Evolutionary conservation across 192 early-diverging fungal species (phyloP).

Genomic region (Gaertneriomyces sp.): DNA sequence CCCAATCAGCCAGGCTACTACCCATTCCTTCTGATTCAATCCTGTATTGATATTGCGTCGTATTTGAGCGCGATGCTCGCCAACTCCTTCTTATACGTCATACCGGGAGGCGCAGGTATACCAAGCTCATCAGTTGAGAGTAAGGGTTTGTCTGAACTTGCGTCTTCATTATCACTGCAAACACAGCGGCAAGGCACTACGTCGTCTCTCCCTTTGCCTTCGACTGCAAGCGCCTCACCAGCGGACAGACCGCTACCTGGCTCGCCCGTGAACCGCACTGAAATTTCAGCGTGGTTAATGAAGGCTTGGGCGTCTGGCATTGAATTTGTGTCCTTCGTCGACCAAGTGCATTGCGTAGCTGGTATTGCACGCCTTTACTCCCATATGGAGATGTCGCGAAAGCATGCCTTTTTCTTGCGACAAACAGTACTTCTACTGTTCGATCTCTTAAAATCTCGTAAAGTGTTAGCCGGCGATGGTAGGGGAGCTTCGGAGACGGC

Average conservation of each 20-base stretch:
- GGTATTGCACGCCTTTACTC: conserved; percentile 59
- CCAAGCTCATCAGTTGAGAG: conserved; percentile 17
- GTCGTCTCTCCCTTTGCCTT: conserved; percentile 10
- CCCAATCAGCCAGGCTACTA: conserved; percentile 33
- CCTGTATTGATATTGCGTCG: conserved; percentile 66
- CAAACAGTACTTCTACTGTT: conserved; percentile 47
- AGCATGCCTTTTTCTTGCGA: conserved; percentile 71
- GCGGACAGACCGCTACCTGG: conserved; percentile 38
- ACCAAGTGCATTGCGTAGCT: conserved; percentile 55
- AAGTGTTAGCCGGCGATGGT: no score
- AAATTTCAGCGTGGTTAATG: conserved; percentile 65
- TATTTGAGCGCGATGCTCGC: conserved; percentile 53
- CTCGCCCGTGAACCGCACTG: conserved; percentile 23
- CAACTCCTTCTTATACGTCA: conserved; percentile 30
- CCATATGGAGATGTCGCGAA: conserved; percentile 53
- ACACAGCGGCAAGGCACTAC: background rate
- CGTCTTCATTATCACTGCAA: conserved; percentile 18
- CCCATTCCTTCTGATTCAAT: conserved; percentile 61
- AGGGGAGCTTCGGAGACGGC: conserved; percentile 27
- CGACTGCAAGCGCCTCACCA: conserved; percentile 8
- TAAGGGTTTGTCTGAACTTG: conserved; percentile 35
- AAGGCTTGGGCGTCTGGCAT: conserved; percentile 48
- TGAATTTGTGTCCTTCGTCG: conserved; percentile 52
- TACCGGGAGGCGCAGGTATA: conserved; percentile 45
- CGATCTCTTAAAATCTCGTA: conserved; percentile 19